Base-by-base conservation (phyloP, 1,139 yeast genomes). In the Pichia sp. region DNA sequence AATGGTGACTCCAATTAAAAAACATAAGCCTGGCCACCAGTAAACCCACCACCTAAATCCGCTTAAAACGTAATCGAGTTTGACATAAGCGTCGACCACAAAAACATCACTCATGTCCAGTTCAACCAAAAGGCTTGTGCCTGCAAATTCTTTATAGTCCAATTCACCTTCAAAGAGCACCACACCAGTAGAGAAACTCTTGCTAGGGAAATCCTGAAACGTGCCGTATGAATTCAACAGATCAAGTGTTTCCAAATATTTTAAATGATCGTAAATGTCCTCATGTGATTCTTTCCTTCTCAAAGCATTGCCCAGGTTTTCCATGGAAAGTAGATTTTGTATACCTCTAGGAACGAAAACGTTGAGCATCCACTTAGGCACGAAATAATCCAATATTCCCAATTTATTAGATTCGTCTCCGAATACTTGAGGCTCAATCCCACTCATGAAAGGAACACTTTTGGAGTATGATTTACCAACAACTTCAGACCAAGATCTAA, bases 11-110 rank as follows among this genome's bases (percentile, higher is more conserved):
- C 60, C 60, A 46, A 57, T 21, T 2, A 55, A 25, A 37, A 55
- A 52, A 18, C 57, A 50, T 31, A 55, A 47, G 2, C 60, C 60
- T 2, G 60, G 60, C 60, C 60, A 57, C 58, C 58, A 55, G 23
- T 57, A 55, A 19, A 55, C 49, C 57, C 58, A 55, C 50, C 55
- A 52, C 40, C 58, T 42, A 10, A 57, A 18, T 8, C 60, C 60
- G 6, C 46, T 36, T n/a, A 55, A 41, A 3, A 36, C 49, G 45
- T 56, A 57, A 22, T 57, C 57, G n/a, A 57, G 43, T 25, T 44
- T 52, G 10, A 49, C 23, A 13, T 52, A 47, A 3, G 49, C 51
- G n/a, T 54, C 46, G 12, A 41, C 43, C 2, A 57, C 34, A 16
- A 52, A 57, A 9, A 57, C 39, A n/a, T 54, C 56, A 10, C 19